phyloP scores from a whole-genome alignment of 495 filamentous ascomycete genomes.

The Aspergillus heteromorphus region DNA sequence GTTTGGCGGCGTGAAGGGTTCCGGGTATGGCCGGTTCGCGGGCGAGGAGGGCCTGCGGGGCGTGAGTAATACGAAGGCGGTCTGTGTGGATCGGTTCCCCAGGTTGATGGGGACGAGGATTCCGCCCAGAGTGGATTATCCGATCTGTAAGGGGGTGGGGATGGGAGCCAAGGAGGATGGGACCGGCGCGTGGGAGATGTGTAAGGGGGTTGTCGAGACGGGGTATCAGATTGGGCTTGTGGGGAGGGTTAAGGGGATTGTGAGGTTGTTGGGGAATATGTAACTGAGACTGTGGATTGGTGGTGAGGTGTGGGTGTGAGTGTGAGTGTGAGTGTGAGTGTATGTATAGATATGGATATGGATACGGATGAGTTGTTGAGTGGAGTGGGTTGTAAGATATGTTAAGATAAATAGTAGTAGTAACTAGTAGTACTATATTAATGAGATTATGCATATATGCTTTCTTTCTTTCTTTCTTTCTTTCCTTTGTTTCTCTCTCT shows the following conservation, averaged over 20 bases:
- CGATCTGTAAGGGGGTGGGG: slow-evolving; percentile 47
- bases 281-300: no score
- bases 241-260: slow-evolving; percentile 44
- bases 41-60: slow-evolving; percentile 82
- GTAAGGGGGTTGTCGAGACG: slow-evolving; percentile 56
- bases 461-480: background rate
- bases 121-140: slow-evolving; percentile 73
- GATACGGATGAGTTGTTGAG: no score
- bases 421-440: background rate
- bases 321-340: no score
- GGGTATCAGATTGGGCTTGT: slow-evolving; percentile 52
- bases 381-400: background rate
- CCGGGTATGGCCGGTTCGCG: slow-evolving; percentile 89
- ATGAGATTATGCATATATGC: background rate
- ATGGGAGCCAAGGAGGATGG: slow-evolving; percentile 48
- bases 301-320: no score
- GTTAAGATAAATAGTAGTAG: background rate
- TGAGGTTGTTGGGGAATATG: slow-evolving; percentile 44
- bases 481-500: background rate
- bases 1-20: slow-evolving; percentile 82
- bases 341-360: background rate
- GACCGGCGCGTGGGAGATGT: slow-evolving; percentile 51
- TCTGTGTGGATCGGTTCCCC: slow-evolving; percentile 70
- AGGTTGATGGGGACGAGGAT: slow-evolving; percentile 62
- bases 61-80: slow-evolving; percentile 78